phyloP scores from a whole-genome alignment of 2,329 filamentous ascomycete species.

The Pseudogymnoascus sp. region DNA sequence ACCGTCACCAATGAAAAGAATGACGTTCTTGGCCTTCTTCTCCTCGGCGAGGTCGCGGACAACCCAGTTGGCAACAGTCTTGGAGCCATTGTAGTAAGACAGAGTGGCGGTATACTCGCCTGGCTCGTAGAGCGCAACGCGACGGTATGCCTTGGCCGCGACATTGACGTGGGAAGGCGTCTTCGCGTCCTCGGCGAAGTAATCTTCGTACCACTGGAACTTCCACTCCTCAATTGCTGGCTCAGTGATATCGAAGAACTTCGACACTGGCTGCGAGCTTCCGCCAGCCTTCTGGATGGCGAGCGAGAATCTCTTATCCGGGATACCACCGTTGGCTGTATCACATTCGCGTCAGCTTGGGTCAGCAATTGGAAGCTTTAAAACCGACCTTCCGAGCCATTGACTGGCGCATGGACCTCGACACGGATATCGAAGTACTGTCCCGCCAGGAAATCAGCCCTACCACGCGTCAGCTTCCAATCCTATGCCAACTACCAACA shows the following conservation, averaged over 20 bases:
- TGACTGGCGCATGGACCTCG: slow-evolving; percentile 72
- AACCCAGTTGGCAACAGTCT: slow-evolving; percentile 66
- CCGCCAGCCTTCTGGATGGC: slow-evolving; percentile 60
- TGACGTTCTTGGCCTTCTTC: slow-evolving; percentile 75
- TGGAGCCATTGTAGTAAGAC: slow-evolving; percentile 64
- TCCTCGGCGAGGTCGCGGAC: slow-evolving; percentile 62
- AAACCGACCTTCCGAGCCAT: slow-evolving; percentile 55
- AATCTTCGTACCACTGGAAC: slow-evolving; percentile 78
- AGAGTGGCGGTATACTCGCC: slow-evolving; percentile 72
- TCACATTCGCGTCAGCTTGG: background rate
- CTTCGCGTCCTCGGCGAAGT: slow-evolving; percentile 65
- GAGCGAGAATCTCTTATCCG: slow-evolving; percentile 68
- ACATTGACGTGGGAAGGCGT: slow-evolving; percentile 70
- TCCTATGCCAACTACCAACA: background rate
- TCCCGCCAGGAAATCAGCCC: slow-evolving; percentile 72
- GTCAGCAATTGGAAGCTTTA: background rate
- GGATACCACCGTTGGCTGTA: slow-evolving; percentile 53
- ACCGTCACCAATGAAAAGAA: slow-evolving; percentile 73
- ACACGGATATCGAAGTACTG: slow-evolving; percentile 79
- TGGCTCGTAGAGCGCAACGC: slow-evolving; percentile 67
- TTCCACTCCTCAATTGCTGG: slow-evolving; percentile 72
- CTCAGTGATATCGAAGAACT: slow-evolving; percentile 63
- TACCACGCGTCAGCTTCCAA: slow-evolving; percentile 18
- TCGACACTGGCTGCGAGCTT: slow-evolving; percentile 44
- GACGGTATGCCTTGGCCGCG: slow-evolving; percentile 68